Base-by-base conservation (phyloP, 2,329 filamentous ascomycete genomes). In the Aspergillus puulaauensis region DNA sequence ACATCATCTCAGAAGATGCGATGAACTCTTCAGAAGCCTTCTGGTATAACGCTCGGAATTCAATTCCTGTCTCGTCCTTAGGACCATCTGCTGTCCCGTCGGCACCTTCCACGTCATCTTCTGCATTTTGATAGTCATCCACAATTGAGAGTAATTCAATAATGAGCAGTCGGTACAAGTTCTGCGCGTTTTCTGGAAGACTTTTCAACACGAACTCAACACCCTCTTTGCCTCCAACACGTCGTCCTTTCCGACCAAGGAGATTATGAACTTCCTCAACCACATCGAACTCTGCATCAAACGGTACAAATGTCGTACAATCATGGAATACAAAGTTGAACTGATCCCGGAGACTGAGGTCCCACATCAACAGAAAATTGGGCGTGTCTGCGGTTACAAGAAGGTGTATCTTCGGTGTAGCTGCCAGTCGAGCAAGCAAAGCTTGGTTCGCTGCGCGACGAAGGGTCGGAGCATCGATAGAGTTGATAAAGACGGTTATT, bases 21-120 rank as follows among this genome's bases (percentile, higher is more conserved):
- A 99, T 95, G 73, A 99, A 98, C 70, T 96, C 92, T 75, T 97
- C 93, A 5, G 93, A 89, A 2, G 95, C 93, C 78, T 96, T 97
- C 72, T 96, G 92, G 70, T 98, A 99, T 63, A 99, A 75, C 66
- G 91, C 88, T 21, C 91, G 83, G 72, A 97, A 98, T 76, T 98
- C 93, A 15, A 99, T 86, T 0, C 90, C 92, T 2, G 85, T 68
- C 24, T 80, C 77, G 40, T 78, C 74, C 21, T 63, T 61, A 27
- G 56, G 44, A 15, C 49, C 59, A 12, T 63, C 72, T 48, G 55
- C 66, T 47, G 69, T 68, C 12, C 72, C 72, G 59, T 47, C 64
- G 21, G 67, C 70, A n/a, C 63, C 73, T 21, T 71, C 81, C 35
- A 62, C 59, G 31, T 83, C 82, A 58, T 86, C 85, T 15, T 79